phyloP scores from a whole-genome alignment of 2,329 filamentous ascomycete genomes.

The Xylariaceae sp. region DNA sequence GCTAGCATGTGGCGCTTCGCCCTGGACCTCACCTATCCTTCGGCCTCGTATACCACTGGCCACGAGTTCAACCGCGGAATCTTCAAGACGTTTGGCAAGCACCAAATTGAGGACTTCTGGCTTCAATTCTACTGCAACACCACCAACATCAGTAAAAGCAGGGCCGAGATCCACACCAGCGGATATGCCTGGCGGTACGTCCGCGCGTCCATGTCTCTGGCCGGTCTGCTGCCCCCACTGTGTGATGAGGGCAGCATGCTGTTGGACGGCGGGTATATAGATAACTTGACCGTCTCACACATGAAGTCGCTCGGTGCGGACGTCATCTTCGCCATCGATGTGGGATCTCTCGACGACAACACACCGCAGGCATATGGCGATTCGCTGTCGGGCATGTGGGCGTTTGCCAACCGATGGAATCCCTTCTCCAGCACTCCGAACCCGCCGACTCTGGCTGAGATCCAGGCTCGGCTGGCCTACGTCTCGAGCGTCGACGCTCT shows the following conservation, averaged over 20 bases:
- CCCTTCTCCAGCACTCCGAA: slow-evolving; percentile 85
- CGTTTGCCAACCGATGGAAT: slow-evolving; percentile 93
- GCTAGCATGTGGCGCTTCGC: slow-evolving; percentile 98
- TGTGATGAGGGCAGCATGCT: slow-evolving; percentile 98
- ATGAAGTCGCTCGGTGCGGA: slow-evolving; percentile 94
- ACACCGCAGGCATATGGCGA: slow-evolving; percentile 90
- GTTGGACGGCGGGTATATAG: slow-evolving; percentile 91
- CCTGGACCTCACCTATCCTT: slow-evolving; percentile 90
- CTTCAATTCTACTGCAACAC: slow-evolving; percentile 99
- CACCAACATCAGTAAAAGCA: slow-evolving; percentile 93
- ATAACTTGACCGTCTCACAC: slow-evolving; percentile 92
- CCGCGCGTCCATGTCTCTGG: slow-evolving; percentile 91
- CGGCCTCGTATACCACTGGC: slow-evolving; percentile 92
- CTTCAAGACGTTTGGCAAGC: slow-evolving; percentile 95
- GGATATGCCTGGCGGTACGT: slow-evolving; percentile 98
- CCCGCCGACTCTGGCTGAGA: slow-evolving; percentile 89
- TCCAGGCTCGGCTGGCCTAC: slow-evolving; percentile 89
- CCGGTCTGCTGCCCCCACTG: slow-evolving; percentile 82
- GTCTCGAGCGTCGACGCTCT: slow-evolving; percentile 91
- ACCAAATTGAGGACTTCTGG: slow-evolving; percentile 99
- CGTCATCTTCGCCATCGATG: slow-evolving; percentile 91
- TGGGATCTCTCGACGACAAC: slow-evolving; percentile 86
- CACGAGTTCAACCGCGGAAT: slow-evolving; percentile 99
- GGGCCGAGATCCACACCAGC: slow-evolving; percentile 86
- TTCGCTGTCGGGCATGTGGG: slow-evolving; percentile 91